phyloP scores from a whole-genome alignment of 805 yeast species.

The Priceomyces melissophilus region DNA sequence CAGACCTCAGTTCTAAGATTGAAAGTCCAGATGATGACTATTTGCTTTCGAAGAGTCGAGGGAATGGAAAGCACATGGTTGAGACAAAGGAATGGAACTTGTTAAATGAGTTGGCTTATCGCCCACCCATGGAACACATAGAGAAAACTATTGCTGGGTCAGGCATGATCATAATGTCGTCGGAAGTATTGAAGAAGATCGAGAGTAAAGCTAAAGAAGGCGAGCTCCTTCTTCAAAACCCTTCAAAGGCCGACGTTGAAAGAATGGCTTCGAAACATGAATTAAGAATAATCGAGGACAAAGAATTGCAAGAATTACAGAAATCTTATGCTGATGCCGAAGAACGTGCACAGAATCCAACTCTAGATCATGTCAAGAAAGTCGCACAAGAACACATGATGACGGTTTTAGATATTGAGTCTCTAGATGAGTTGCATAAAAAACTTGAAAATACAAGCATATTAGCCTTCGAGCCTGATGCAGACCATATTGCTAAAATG shows the following conservation, averaged over 20 bases:
- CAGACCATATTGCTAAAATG: constrained; percentile 10
- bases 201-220: no score
- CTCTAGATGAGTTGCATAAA: constrained; percentile 5
- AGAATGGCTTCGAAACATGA: constrained; percentile 17
- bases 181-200: no score
- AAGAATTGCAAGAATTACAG: constrained; percentile 17
- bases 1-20: no score
- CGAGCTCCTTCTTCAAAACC: no score
- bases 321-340: background rate
- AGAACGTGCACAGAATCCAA: constrained; percentile 20
- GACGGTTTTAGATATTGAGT: constrained; percentile 4
- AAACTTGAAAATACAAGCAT: constrained; percentile 6
- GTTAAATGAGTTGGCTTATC: constrained; percentile 9
- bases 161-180: constrained; percentile 1
- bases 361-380: constrained; percentile 17
- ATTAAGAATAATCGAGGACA: constrained; percentile 15
- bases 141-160: constrained; percentile 8
- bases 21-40: no score
- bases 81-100: background rate
- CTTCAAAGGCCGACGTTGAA: constrained; percentile 26
- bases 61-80: background rate
- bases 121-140: constrained; percentile 12
- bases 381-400: constrained; percentile 17
- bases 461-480: constrained; percentile 9
- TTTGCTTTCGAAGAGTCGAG: background rate